Evolutionary conservation across 169 alveolate genomes (phyloP).

Genomic region (Eimeria sp.): DNA sequence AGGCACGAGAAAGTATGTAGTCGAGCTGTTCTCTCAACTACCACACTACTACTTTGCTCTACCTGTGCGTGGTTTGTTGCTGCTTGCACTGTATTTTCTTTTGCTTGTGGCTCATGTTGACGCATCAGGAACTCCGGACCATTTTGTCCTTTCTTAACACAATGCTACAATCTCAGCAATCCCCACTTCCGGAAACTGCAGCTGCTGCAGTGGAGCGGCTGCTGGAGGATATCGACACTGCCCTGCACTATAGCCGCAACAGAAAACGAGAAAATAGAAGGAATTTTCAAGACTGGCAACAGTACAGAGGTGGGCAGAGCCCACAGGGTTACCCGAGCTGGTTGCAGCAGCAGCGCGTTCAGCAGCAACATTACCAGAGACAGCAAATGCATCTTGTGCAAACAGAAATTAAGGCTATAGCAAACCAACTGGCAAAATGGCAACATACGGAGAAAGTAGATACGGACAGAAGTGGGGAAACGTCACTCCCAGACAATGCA

Average conservation of each 20-base stretch:
- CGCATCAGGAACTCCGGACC: background rate
- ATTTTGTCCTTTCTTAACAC: background rate
- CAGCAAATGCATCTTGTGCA: slow-evolving; percentile 25
- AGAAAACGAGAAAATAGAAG: background rate
- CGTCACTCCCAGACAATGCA: background rate
- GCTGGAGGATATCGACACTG: background rate
- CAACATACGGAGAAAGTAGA: background rate
- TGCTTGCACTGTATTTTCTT: background rate
- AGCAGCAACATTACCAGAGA: slow-evolving; percentile 4
- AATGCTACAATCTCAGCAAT: background rate
- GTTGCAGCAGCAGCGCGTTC: slow-evolving; percentile 22
- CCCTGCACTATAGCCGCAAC: background rate
- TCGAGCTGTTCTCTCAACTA: background rate
- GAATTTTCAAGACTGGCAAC: background rate
- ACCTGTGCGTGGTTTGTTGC: background rate
- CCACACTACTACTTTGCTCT: background rate
- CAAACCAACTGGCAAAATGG: background rate
- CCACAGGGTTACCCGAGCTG: background rate
- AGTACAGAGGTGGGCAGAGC: background rate
- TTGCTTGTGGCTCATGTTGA: background rate
- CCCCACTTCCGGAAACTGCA: background rate
- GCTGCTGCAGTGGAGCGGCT: slow-evolving; percentile 18
- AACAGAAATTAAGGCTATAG: background rate
- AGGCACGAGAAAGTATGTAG: background rate
- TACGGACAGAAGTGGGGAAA: background rate